Percentiles rank a stretch among this genome's conserved stretches.
Conservation (phyloP, 23 red algal genomes). For the Gracilaria gracilis region DNA sequence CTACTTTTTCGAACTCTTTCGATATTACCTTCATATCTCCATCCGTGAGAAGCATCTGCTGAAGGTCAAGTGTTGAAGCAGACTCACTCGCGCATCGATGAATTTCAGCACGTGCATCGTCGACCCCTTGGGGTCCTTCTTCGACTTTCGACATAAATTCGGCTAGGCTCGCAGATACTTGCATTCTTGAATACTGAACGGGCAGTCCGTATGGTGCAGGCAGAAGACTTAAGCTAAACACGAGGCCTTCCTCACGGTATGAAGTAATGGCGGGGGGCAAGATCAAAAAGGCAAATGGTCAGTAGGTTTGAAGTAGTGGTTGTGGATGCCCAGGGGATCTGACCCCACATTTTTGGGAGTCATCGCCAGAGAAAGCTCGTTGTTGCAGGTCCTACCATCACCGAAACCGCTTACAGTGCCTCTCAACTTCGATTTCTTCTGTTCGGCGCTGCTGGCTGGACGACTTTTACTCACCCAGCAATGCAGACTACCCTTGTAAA, state of each 20-base stretch:
- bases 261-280: background rate
- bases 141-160: conserved; percentile 64
- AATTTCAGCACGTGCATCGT: conserved; percentile 55
- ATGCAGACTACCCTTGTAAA: too few relatives aligned
- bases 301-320: too few relatives aligned
- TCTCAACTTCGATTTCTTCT: too few relatives aligned
- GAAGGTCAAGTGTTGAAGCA: conserved; percentile 54
- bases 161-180: conserved; percentile 63
- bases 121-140: conserved; percentile 52
- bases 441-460: too few relatives aligned
- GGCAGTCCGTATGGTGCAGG: background rate
- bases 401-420: background rate
- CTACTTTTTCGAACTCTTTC: conserved; percentile 23
- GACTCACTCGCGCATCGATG: conserved; percentile 36
- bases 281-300: background rate
- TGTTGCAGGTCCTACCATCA: too few relatives aligned
- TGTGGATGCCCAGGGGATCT: too few relatives aligned
- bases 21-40: conserved; percentile 54
- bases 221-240: background rate
- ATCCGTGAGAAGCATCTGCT: conserved; percentile 71
- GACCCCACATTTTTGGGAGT: too few relatives aligned
- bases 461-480: too few relatives aligned
- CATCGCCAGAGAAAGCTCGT: too few relatives aligned
- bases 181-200: conserved; percentile 29
- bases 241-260: background rate